phyloP scores from a whole-genome alignment of 306 rosid genomes.

The Gastrolobium bilobum region DNA sequence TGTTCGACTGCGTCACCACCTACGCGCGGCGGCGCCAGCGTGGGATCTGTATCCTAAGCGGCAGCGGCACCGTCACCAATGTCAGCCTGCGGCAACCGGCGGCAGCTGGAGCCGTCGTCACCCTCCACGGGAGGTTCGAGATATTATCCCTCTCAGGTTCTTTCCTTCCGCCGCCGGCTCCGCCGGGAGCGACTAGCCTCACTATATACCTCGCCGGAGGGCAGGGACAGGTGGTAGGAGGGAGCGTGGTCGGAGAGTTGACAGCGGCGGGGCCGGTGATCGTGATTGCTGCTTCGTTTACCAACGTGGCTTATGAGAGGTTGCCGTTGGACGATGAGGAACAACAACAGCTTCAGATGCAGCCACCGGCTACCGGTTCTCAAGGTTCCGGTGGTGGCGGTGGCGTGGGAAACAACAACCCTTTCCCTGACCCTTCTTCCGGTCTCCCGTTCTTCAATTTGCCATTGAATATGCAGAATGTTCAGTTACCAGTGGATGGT shows the following conservation, averaged over 20 bases:
- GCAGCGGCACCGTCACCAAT: slow-evolving; percentile 88
- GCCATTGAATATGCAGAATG: slow-evolving; percentile 90
- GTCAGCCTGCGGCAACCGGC: slow-evolving; percentile 90
- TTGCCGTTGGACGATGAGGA: slow-evolving; percentile 82
- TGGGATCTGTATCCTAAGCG: slow-evolving; percentile 92
- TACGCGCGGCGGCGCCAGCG: slow-evolving; percentile 95
- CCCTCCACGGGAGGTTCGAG: slow-evolving; percentile 94
- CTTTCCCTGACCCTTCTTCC: slow-evolving; percentile 85
- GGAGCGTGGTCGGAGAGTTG: slow-evolving; percentile 87
- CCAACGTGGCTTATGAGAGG: slow-evolving; percentile 94
- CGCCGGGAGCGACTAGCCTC: slow-evolving; percentile 89
- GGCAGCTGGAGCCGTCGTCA: slow-evolving; percentile 72
- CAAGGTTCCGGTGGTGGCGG: slow-evolving; percentile 54
- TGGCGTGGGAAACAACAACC: slow-evolving; percentile 51
- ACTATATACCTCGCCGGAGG: slow-evolving; percentile 88
- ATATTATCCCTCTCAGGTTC: slow-evolving; percentile 88
- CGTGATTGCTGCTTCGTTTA: slow-evolving; percentile 86
- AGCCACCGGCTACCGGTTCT: slow-evolving; percentile 47
- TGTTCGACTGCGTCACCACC: slow-evolving; percentile 81
- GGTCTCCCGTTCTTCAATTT: slow-evolving; percentile 91
- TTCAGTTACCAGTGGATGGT: slow-evolving; percentile 79
- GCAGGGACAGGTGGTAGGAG: slow-evolving; percentile 95
- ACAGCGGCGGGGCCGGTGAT: slow-evolving; percentile 92
- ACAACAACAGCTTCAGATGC: slow-evolving; percentile 67
- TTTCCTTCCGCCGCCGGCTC: slow-evolving; percentile 95